phyloP scores from a whole-genome alignment of 2,329 filamentous ascomycete genomes.

The Aspergillus niger region DNA sequence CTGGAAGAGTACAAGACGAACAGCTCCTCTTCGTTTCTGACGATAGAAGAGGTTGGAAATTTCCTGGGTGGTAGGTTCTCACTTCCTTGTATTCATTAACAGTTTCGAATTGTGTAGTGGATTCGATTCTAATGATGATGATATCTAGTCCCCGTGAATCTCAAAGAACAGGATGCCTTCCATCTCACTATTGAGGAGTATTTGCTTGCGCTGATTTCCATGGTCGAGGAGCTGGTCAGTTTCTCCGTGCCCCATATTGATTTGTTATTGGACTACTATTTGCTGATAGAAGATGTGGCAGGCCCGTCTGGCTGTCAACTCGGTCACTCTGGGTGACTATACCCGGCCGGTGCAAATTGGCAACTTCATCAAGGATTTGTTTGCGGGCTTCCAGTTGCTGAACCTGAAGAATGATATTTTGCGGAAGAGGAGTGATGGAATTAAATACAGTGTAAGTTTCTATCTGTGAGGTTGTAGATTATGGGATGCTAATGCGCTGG shows the following conservation, averaged over 20 bases:
- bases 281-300: constrained; percentile 29
- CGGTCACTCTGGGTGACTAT: constrained; percentile 88
- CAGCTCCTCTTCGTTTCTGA: constrained; percentile 70
- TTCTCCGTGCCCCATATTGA: background rate
- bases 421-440: constrained; percentile 81
- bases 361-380: constrained; percentile 90
- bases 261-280: background rate
- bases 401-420: constrained; percentile 96
- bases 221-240: constrained; percentile 79
- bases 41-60: constrained; percentile 81
- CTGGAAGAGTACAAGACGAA: constrained; percentile 58
- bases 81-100: too few species aligned
- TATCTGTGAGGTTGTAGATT: background rate
- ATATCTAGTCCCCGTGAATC: constrained; percentile 75
- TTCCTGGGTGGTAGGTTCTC: constrained; percentile 66
- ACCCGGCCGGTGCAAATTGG: constrained; percentile 83
- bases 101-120: too few species aligned
- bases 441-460: constrained; percentile 76
- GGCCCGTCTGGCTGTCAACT: constrained; percentile 87
- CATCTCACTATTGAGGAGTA: constrained; percentile 98
- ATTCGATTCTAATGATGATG: background rate
- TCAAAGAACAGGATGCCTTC: constrained; percentile 87
- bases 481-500: constrained; percentile 2
- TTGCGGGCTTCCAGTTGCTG: constrained; percentile 93
- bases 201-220: constrained; percentile 79